Conservation (phyloP, 2,329 filamentous ascomycete genomes). For the Trichoderma brevicompactum region DNA sequence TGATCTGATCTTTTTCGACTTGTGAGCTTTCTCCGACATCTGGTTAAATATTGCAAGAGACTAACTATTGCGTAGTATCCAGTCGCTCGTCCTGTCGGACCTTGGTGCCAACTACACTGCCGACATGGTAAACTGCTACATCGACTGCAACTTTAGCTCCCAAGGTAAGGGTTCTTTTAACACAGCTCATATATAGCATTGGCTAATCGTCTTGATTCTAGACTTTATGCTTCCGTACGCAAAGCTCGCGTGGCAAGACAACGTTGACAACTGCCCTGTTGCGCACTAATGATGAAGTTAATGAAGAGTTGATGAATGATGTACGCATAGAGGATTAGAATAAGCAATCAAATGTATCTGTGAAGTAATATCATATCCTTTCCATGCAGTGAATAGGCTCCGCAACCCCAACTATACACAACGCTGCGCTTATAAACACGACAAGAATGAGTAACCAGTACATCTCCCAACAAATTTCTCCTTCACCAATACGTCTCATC, state of each 20-base stretch:
- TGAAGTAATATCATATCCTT: not conserved
- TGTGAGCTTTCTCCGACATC: constrained; percentile 37
- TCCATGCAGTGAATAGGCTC: no score
- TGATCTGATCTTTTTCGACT: constrained; percentile 60
- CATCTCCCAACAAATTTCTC: no score
- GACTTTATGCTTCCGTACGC: constrained; percentile 48
- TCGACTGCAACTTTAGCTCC: constrained; percentile 46
- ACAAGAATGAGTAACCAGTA: no score
- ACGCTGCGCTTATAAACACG: no score
- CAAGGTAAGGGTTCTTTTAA: constrained; percentile 34
- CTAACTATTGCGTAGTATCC: constrained; percentile 39
- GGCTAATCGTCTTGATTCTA: constrained; percentile 2
- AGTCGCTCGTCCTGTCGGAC: constrained; percentile 43
- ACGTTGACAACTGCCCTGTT: constrained; percentile 43
- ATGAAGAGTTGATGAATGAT: not conserved
- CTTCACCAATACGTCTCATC: no score
- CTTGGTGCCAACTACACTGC: constrained; percentile 45
- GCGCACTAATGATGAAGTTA: not conserved
- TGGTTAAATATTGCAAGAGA: not conserved
- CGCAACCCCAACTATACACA: no score
- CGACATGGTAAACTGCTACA: constrained; percentile 45
- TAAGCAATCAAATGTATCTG: not conserved
- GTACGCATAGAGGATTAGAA: not conserved
- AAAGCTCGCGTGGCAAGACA: constrained; percentile 45
- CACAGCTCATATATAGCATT: not conserved